Evolutionary conservation across 2,329 filamentous ascomycete genomes (phyloP), one percentile per base, ranked within the genome.

Genomic region (Scedosporium minutisporum): DNA sequence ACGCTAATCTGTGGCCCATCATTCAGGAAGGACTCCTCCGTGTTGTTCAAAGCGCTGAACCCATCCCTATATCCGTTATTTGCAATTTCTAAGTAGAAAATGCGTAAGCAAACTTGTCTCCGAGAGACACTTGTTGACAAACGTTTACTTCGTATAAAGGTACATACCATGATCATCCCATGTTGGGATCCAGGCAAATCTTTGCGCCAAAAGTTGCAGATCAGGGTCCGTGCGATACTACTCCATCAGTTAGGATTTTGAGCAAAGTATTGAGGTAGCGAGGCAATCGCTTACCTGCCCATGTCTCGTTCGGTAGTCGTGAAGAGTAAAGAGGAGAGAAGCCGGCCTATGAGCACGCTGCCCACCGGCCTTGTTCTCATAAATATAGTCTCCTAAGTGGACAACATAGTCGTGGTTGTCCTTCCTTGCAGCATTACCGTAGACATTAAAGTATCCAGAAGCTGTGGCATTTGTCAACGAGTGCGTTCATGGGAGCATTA

Each of bases 21-120:
- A 58, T 80, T 76, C 29, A 84, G 69, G 73, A 89, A 90, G 0
- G 84, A 87, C 6, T 82, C 79, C 68, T 88, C 86, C 9, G 83
- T 88, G 71, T 90, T 90, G 71, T 86, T 87, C 25, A 87, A 73
- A 3, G 78, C 76, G 2, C 81, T 79, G 7, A 79, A 81, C 1
- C 87, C 87, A 67, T 86, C 86, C 25, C 82, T 78, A 69, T 85
- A 90, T 2, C 80, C 82, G 67, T 90, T 89, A 69, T 90, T 80
- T 4, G 83, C 80, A 25, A 88, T 81, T 72, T 75, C 82, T 67
- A 61, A 14, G 18, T n/a, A 57, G 23, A 48, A 16, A 10, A 48
- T 25, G 1, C 1, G n/a, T 14, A 6, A 27, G 4, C 1, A 5
- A 4, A 9, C 38, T 27, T 33, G 16, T 29, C 25, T 12, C 25